phyloP scores from a whole-genome alignment of 108 stramenopile species.

The Pseudonitzschia pungens region DNA sequence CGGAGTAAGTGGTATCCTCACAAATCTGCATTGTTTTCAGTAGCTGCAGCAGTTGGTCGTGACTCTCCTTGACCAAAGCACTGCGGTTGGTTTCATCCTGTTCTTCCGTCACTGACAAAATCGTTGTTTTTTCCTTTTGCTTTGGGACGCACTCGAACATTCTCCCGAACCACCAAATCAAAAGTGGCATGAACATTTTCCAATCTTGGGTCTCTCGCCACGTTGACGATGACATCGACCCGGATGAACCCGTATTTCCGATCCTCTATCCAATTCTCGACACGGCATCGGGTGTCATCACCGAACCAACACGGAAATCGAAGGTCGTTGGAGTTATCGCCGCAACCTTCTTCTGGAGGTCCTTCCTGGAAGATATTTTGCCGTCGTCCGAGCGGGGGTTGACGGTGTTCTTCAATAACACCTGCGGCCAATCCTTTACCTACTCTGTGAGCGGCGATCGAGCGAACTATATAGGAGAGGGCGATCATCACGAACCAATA shows the following conservation, averaged over 20 bases:
- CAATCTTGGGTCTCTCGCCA: not conserved
- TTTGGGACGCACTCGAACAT: too few species aligned
- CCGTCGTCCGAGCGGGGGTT: slow-evolving; percentile 22
- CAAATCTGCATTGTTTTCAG: too few species aligned
- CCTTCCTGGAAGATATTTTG: slow-evolving; percentile 21
- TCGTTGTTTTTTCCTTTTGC: not conserved
- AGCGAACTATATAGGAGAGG: slow-evolving; percentile 22
- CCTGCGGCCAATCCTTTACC: slow-evolving; percentile 30
- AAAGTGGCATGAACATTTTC: not conserved
- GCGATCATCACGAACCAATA: slow-evolving; percentile 17
- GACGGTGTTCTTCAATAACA: slow-evolving; percentile 34
- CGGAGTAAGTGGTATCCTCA: not conserved
- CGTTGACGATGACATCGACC: not conserved
- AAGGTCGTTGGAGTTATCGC: slow-evolving; percentile 23
- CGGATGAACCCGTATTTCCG: not conserved
- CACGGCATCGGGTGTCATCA: not conserved
- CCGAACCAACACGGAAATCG: not conserved
- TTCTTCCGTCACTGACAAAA: not conserved
- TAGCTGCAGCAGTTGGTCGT: too few species aligned
- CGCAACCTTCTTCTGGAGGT: slow-evolving; percentile 15
- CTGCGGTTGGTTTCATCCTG: too few species aligned
- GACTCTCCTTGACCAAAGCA: too few species aligned
- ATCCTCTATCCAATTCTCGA: slow-evolving; percentile 26
- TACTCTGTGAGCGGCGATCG: slow-evolving; percentile 23
- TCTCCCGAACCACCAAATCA: not conserved